Evolutionary conservation across 352 stramenopile species (phyloP).

Genomic region (Pythium apleroticum): DNA sequence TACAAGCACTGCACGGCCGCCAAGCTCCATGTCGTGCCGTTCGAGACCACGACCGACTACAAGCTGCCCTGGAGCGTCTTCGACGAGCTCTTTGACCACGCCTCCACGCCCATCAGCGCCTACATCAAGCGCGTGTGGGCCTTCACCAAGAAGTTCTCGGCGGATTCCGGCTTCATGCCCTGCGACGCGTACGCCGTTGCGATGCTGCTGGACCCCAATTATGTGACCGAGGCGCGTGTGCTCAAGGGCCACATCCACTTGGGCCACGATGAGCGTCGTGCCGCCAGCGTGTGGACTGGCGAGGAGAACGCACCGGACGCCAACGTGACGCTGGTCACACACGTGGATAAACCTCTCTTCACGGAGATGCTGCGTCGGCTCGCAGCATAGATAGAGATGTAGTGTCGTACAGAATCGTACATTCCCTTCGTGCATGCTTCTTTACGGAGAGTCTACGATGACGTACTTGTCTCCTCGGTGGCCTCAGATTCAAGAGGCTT

Average conservation of each 20-base stretch:
- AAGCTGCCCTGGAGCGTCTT: slow-evolving; percentile 61
- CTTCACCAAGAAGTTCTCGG: slow-evolving; percentile 48
- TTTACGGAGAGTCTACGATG: slow-evolving; percentile 1
- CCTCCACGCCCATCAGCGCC: slow-evolving; percentile 32
- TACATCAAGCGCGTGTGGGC: slow-evolving; percentile 70
- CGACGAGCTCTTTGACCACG: slow-evolving; percentile 60
- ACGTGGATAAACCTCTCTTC: slow-evolving; percentile 63
- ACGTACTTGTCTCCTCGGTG: slow-evolving; percentile 3
- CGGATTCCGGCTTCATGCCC: slow-evolving; percentile 51
- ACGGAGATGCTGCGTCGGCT: slow-evolving; percentile 56
- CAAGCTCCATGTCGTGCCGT: slow-evolving; percentile 67
- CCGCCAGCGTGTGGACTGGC: slow-evolving; percentile 49
- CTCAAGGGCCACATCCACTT: slow-evolving; percentile 62
- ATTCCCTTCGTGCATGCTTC: background rate
- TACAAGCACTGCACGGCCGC: slow-evolving; percentile 60
- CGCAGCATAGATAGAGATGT: slow-evolving; percentile 12
- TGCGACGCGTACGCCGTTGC: slow-evolving; percentile 78
- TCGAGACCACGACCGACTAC: slow-evolving; percentile 67
- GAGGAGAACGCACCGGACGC: slow-evolving; percentile 32
- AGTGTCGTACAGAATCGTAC: background rate
- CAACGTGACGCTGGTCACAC: slow-evolving; percentile 69
- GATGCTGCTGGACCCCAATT: slow-evolving; percentile 54
- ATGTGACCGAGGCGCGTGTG: slow-evolving; percentile 43
- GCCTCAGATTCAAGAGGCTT: slow-evolving; percentile 46
- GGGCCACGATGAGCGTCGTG: slow-evolving; percentile 50